Conservation (phyloP, 768 basidiomycete species). For the Chlorophyllum brunneum region DNA sequence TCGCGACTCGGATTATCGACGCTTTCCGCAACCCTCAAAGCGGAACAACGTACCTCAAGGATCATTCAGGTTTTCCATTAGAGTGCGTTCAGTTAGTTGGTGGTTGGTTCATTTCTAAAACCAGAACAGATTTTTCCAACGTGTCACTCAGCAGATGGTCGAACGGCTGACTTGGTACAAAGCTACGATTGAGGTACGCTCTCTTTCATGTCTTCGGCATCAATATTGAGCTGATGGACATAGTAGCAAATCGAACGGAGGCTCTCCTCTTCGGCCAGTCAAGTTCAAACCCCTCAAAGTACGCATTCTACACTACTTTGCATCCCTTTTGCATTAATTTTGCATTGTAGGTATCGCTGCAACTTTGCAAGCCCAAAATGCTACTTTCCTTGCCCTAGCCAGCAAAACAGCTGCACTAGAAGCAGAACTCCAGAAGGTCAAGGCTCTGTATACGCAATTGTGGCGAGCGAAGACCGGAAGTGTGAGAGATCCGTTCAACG, state of each 20-base stretch:
- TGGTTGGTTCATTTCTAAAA: background rate
- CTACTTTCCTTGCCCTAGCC: slow-evolving; percentile 73
- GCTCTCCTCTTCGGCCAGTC: slow-evolving; percentile 60
- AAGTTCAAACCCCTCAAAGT: slow-evolving; percentile 79
- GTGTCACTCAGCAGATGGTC: slow-evolving; percentile 68
- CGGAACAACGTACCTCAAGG: slow-evolving; percentile 66
- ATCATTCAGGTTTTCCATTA: slow-evolving; percentile 76
- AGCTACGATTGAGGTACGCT: slow-evolving; percentile 66
- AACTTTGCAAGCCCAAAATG: slow-evolving; percentile 77
- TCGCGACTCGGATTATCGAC: slow-evolving; percentile 72
- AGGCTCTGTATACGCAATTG: slow-evolving; percentile 67
- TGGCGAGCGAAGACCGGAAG: slow-evolving; percentile 82
- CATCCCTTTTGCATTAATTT: slow-evolving; percentile 4
- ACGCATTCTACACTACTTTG: slow-evolving; percentile 13
- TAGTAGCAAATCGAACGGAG: slow-evolving; percentile 80
- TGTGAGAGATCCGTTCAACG: slow-evolving; percentile 77
- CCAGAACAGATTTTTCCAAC: slow-evolving; percentile 58
- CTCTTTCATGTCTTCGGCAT: background rate
- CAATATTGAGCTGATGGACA: slow-evolving; percentile 9
- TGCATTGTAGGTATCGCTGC: slow-evolving; percentile 56
- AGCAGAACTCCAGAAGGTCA: slow-evolving; percentile 73
- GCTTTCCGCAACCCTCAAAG: slow-evolving; percentile 75
- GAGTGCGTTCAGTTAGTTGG: slow-evolving; percentile 47
- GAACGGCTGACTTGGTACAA: slow-evolving; percentile 77
- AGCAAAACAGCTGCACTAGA: slow-evolving; percentile 72